Evolutionary conservation across 345 rosid genomes (phyloP), one percentile per base, ranked within the genome.

Genomic region (Turritis glabra): DNA sequence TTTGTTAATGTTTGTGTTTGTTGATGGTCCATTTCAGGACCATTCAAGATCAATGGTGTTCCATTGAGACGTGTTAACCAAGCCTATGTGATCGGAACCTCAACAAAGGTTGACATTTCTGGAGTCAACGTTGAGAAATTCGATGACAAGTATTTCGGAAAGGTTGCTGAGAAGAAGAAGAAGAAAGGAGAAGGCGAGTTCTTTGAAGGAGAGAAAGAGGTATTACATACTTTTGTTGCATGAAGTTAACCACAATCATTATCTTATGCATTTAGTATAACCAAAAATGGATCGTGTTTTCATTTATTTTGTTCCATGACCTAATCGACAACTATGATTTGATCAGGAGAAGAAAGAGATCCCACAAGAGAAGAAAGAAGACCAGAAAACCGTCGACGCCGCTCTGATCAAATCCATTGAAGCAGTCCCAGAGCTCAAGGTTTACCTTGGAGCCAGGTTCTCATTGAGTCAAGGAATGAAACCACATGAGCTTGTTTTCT

Each of bases 151-250:
- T 86, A 81, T 64, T 88, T 88, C 26, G 85, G 79, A 33, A 94
- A 92, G 89, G 82, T 85, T 67, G 84, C 71, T 0, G 93, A 84
- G 71, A 88, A 89, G 87, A 94, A 91, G 83, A 86, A 79, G 57
- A 84, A 86, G 85, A 90, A 93, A 76, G 78, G 82, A 2, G 95
- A 90, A 68, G 90, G 87, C 15, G 89, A 89, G 80, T 91, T 94
- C 81, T 87, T 94, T 14, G 95, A 91, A 79, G 87, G 83, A 1
- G 95, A 94, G 37, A 87, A 83, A 74, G 94, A 87, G 91, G 98
- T 55, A 82, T 60, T 60, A 41, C 9, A 6, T 22, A 8, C 0
- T 15, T 33, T 33, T 8, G 43, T 19, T 3, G 35, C 59, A 26
- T 26, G 7, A 3, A 33, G 48, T 18, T 13, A 47, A 38, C 19